phyloP scores from a whole-genome alignment of 2,329 filamentous ascomycete species.

The Lasiodiplodia theobromae region DNA sequence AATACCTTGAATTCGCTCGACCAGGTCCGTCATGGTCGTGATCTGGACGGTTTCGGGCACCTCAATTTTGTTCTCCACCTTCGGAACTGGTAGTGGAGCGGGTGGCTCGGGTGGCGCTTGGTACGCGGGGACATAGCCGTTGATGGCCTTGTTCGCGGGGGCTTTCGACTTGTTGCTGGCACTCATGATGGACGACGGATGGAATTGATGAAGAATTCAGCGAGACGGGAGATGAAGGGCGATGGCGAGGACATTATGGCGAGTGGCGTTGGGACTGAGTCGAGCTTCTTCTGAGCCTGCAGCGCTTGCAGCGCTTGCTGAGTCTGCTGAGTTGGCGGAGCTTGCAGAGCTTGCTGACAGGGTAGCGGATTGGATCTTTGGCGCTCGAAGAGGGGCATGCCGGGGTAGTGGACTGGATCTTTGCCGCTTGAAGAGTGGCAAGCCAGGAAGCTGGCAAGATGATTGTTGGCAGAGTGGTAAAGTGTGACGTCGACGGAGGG shows the following conservation, averaged over 20 bases:
- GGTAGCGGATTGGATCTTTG: not conserved
- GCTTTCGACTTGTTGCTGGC: constrained; percentile 9
- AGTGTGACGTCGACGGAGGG: constrained; percentile 12
- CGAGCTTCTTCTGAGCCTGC: not conserved
- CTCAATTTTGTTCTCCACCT: constrained; percentile 30
- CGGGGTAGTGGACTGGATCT: not conserved
- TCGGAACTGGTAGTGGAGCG: constrained; percentile 7
- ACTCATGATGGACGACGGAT: constrained; percentile 12
- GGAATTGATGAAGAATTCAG: not conserved
- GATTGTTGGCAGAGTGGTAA: constrained; percentile 17
- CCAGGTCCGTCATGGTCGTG: constrained; percentile 28
- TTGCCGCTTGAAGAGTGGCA: not conserved
- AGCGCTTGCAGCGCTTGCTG: no score
- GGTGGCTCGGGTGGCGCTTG: constrained; percentile 16
- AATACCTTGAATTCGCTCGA: constrained; percentile 25
- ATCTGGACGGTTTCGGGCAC: constrained; percentile 18
- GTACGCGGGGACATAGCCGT: constrained; percentile 25
- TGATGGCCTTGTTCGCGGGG: not conserved
- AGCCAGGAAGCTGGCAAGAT: not conserved
- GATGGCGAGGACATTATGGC: not conserved
- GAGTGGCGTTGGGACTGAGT: not conserved
- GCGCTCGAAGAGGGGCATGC: not conserved
- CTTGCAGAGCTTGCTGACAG: constrained; percentile 4
- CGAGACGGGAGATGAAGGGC: not conserved
- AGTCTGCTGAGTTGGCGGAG: not conserved